Percentiles rank a stretch among this genome's conserved stretches.
phyloP scores from a whole-genome alignment of 148 eudicot genomes.

The Fagopyrum homotropicum region DNA sequence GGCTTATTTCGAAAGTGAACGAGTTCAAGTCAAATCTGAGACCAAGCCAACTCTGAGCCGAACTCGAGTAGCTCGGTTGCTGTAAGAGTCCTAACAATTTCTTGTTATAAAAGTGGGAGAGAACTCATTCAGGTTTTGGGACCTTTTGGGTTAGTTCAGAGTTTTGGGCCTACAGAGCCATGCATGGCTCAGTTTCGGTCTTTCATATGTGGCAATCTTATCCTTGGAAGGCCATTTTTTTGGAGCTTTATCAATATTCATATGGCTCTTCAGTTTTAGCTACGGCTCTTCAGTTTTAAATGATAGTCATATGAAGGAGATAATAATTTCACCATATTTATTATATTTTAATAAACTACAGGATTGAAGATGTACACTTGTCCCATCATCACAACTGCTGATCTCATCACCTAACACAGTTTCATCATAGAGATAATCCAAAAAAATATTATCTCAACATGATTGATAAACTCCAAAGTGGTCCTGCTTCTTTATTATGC shows the following conservation, averaged over 20 bases:
- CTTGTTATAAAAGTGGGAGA: too few relatives aligned
- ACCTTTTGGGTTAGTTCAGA: neutral
- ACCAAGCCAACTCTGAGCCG: too few relatives aligned
- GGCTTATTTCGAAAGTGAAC: too few relatives aligned
- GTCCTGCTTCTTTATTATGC: neutral
- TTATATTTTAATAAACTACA: neutral
- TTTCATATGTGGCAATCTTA: neutral
- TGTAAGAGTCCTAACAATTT: too few relatives aligned
- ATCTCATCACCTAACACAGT: neutral
- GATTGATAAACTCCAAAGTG: neutral
- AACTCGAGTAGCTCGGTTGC: too few relatives aligned
- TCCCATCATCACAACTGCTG: neutral
- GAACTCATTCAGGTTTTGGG: neutral
- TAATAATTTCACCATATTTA: neutral
- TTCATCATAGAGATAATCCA: neutral
- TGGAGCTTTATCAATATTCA: neutral
- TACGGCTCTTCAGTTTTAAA: neutral
- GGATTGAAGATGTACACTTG: neutral
- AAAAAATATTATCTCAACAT: neutral
- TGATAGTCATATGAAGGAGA: neutral
- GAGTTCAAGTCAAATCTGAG: too few relatives aligned
- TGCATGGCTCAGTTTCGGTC: neutral
- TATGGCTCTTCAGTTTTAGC: neutral
- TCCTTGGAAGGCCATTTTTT: neutral
- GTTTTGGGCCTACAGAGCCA: neutral